phyloP scores from a whole-genome alignment of 805 yeast species.

The Metschnikowia gelsemii region DNA sequence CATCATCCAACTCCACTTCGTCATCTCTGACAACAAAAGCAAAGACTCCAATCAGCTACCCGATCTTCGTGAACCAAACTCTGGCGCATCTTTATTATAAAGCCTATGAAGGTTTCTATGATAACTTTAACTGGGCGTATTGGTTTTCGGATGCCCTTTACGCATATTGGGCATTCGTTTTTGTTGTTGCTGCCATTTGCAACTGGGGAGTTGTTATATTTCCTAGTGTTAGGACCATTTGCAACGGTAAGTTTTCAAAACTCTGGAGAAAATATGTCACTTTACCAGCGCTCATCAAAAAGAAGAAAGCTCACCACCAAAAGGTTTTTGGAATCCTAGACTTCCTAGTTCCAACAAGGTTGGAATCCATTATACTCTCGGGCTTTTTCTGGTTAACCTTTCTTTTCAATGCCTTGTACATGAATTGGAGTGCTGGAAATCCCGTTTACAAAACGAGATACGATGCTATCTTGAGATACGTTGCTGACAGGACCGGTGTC shows the following conservation, averaged over 20 bases:
- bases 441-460: slow-evolving; percentile 31
- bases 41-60: slow-evolving; percentile 11
- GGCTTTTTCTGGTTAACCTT: slow-evolving; percentile 22
- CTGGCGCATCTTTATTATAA: slow-evolving; percentile 5
- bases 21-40: background rate
- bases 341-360: slow-evolving; percentile 27
- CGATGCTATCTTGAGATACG: slow-evolving; percentile 12
- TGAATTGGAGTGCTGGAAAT: slow-evolving; percentile 30
- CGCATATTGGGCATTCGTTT: slow-evolving; percentile 18
- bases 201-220: slow-evolving; percentile 19
- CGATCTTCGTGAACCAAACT: slow-evolving; percentile 11
- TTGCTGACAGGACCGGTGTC: slow-evolving; percentile 20
- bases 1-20: too few species aligned
- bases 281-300: slow-evolving; percentile 39
- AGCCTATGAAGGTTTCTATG: slow-evolving; percentile 8
- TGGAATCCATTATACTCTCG: slow-evolving; percentile 25
- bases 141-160: slow-evolving; percentile 14
- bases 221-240: slow-evolving; percentile 13
- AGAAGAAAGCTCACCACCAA: slow-evolving; percentile 28
- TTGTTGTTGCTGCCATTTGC: slow-evolving; percentile 13
- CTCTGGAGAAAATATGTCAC: slow-evolving; percentile 36
- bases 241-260: slow-evolving; percentile 30
- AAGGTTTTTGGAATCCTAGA: slow-evolving; percentile 24
- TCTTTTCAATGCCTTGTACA: slow-evolving; percentile 17
- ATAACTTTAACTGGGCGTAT: slow-evolving; percentile 16